Percentiles rank a stretch among this genome's conserved stretches.
Evolutionary conservation across 371 early-diverging fungal species (phyloP).

Genomic region (Mucor irregularis): DNA sequence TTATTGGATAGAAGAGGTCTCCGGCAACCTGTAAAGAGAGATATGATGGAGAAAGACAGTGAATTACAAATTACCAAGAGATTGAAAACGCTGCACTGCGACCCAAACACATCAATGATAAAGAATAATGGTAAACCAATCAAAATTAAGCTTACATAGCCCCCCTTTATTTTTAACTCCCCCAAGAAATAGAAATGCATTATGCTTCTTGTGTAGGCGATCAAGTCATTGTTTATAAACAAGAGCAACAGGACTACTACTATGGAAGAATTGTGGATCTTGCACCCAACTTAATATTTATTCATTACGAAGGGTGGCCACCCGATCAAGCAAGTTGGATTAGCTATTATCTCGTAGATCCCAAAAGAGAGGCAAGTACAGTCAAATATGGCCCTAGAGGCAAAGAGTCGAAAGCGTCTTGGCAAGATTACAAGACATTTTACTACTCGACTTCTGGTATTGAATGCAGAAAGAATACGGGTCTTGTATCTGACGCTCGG

Average conservation of each 20-base stretch:
- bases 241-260: constrained; percentile 6
- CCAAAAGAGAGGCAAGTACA: constrained; percentile 6
- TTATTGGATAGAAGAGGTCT: not conserved
- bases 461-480: constrained; percentile 53
- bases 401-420: constrained; percentile 49
- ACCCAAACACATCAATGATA: not conserved
- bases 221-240: constrained; percentile 2
- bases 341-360: constrained; percentile 26
- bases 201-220: constrained; percentile 8
- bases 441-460: constrained; percentile 50
- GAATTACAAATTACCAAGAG: not conserved
- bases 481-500: constrained; percentile 57
- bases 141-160: not conserved
- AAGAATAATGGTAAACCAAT: constrained; percentile 3
- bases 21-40: not conserved
- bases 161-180: not conserved
- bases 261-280: constrained; percentile 16
- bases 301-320: constrained; percentile 64
- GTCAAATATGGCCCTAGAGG: constrained; percentile 58
- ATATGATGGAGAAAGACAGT: not conserved
- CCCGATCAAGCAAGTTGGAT: constrained; percentile 66
- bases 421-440: constrained; percentile 59
- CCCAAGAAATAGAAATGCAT: not conserved
- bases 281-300: constrained; percentile 38
- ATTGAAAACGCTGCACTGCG: constrained; percentile 2